Percentiles rank a stretch among this genome's conserved stretches.
Evolutionary conservation across 2,329 filamentous ascomycete species (phyloP).

Genomic region (Fusarium albidum): DNA sequence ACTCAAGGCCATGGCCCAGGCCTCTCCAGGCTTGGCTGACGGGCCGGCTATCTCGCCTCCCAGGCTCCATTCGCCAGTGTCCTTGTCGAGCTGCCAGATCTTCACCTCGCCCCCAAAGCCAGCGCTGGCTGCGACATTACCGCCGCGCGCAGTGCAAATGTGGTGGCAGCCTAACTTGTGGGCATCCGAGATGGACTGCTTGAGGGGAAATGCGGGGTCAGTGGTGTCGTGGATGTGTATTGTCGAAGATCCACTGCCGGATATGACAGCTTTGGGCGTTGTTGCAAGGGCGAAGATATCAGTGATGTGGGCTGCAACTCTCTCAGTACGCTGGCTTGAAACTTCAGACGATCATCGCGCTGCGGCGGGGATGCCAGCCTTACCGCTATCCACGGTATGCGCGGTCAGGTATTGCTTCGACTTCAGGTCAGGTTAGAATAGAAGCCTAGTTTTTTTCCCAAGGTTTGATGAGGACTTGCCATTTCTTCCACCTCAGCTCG

Average conservation of each 20-base stretch:
- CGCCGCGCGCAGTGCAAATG: constrained; percentile 74
- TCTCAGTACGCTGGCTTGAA: constrained; percentile 28
- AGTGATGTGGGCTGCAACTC: constrained; percentile 73
- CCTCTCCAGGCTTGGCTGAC: constrained; percentile 70
- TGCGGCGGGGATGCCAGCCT: constrained; percentile 47
- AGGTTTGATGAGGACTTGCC: constrained; percentile 30
- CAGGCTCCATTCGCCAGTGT: constrained; percentile 61
- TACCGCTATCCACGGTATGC: constrained; percentile 88
- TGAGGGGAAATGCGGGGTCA: constrained; percentile 75
- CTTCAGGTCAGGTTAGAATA: constrained; percentile 55
- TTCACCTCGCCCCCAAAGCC: constrained; percentile 92
- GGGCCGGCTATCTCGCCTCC: constrained; percentile 51
- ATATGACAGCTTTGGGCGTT: constrained; percentile 77
- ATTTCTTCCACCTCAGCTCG: constrained; percentile 29
- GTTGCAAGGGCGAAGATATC: constrained; percentile 87
- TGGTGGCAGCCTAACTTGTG: constrained; percentile 95
- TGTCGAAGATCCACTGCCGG: constrained; percentile 83
- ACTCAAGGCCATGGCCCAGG: constrained; percentile 89
- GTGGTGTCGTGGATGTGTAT: constrained; percentile 82
- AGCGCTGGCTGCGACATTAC: constrained; percentile 78
- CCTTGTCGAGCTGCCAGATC: constrained; percentile 74
- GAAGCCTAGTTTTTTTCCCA: neutral
- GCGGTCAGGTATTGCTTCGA: constrained; percentile 98
- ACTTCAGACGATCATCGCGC: constrained; percentile 17
- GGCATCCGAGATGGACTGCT: constrained; percentile 79